Evolutionary conservation across 164 flowering plant species (phyloP).

Genomic region (Dillenia suffruticosa): DNA sequence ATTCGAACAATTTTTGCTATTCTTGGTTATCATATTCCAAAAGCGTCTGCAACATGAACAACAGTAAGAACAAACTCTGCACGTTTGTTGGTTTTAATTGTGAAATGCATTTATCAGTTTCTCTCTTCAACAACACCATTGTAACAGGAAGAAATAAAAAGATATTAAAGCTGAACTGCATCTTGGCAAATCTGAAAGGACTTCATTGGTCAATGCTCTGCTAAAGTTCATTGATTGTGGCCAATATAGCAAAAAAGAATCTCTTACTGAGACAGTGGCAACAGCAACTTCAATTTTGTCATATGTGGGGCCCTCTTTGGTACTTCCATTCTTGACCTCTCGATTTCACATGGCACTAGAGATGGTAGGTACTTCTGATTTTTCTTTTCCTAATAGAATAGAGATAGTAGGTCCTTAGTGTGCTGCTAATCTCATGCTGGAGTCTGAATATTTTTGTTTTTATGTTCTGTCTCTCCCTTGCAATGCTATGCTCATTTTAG

Average conservation of each 20-base stretch:
- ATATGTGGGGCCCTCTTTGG: conserved; percentile 85
- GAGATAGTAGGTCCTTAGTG: not conserved
- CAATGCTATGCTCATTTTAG: too few species aligned
- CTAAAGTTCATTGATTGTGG: conserved; percentile 93
- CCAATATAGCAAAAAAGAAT: conserved; percentile 93
- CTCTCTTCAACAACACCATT: conserved; percentile 10
- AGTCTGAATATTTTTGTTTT: not conserved
- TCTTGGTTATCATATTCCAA: conserved; percentile 73
- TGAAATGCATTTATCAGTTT: not conserved
- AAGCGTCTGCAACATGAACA: conserved; percentile 79
- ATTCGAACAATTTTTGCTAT: conserved; percentile 76
- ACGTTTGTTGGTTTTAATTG: not conserved
- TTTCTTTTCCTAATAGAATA: not conserved
- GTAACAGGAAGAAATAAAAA: conserved; percentile 41
- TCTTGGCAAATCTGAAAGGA: conserved; percentile 63
- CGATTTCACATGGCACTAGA: conserved; percentile 93
- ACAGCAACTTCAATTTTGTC: conserved; percentile 87
- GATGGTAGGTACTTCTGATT: conserved; percentile 59
- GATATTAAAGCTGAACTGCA: conserved; percentile 23
- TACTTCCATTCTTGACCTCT: conserved; percentile 88
- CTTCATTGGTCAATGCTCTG: conserved; percentile 61
- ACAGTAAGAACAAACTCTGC: conserved; percentile 43
- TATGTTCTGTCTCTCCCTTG: not conserved
- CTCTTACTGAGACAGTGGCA: conserved; percentile 93
- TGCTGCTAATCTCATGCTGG: not conserved